These are phyloP conservation scores for Tuber borchii DNA, from an alignment of 495 filamentous ascomycete species.

Conservation along the genomic window DNA sequence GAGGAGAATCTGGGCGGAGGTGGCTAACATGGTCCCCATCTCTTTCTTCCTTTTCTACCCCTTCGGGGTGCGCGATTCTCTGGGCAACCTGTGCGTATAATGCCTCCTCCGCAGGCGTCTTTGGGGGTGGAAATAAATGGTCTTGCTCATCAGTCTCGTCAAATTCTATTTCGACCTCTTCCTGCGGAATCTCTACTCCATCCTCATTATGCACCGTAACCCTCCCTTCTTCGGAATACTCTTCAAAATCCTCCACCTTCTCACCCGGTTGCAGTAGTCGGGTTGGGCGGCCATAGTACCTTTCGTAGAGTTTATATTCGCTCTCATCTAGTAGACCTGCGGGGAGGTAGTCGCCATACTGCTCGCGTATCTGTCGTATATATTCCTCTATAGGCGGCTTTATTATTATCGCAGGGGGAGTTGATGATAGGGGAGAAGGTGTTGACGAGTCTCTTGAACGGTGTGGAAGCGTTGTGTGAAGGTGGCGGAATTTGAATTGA, in stretches of 20 bases:
- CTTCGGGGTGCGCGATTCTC: slow-evolving; percentile 15
- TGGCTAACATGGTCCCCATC: slow-evolving; percentile 44
- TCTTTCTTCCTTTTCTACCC: slow-evolving; percentile 29
- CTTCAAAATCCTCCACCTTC: slow-evolving; percentile 45
- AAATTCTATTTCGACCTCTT: slow-evolving; percentile 19
- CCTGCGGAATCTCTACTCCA: slow-evolving; percentile 52
- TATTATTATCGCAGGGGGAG: background rate
- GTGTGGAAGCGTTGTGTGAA: background rate
- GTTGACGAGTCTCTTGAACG: background rate
- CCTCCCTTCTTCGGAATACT: slow-evolving; percentile 40
- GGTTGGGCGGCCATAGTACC: slow-evolving; percentile 68
- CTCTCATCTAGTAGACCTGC: slow-evolving; percentile 60
- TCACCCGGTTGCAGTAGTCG: slow-evolving; percentile 54
- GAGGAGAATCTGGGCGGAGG: slow-evolving; percentile 41
- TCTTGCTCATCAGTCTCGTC: background rate
- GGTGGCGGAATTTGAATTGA: background rate
- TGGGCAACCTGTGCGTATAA: background rate
- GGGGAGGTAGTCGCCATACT: slow-evolving; percentile 72
- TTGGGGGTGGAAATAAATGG: background rate
- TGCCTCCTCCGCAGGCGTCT: background rate
- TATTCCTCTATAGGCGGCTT: slow-evolving; percentile 51
- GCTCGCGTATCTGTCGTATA: slow-evolving; percentile 62
- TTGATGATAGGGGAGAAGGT: background rate
- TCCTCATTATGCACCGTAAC: slow-evolving; percentile 53
- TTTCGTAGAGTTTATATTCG: slow-evolving; percentile 69